Conservation (phyloP, 441 rosid genomes). For the Pelargonium fulgidum region DNA sequence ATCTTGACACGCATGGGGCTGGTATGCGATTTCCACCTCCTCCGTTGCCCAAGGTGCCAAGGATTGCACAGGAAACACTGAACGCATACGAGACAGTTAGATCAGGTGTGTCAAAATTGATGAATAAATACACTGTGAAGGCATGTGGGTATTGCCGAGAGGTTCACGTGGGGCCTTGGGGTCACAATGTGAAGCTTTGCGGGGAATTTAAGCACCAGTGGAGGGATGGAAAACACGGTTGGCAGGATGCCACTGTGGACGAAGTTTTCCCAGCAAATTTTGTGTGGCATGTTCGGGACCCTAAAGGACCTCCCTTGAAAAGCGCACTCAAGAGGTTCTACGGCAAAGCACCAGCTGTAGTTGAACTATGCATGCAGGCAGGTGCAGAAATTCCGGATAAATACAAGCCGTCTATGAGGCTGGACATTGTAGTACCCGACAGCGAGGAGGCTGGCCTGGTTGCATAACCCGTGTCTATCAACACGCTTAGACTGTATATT, state of each 20-base stretch:
- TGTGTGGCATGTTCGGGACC: conserved; percentile 77
- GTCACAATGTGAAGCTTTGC: conserved; percentile 77
- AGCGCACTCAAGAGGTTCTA: conserved; percentile 58
- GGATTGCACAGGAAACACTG: conserved; percentile 72
- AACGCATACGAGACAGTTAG: conserved; percentile 60
- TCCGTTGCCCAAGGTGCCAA: conserved; percentile 37
- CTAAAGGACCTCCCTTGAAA: conserved; percentile 54
- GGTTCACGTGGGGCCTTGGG: conserved; percentile 75
- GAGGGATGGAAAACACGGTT: conserved; percentile 92
- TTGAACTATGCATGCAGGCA: conserved; percentile 54
- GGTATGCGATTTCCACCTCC: conserved; percentile 46
- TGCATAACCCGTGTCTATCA: conserved; percentile 25
- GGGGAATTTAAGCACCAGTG: conserved; percentile 73
- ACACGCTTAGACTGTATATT: background rate
- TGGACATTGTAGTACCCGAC: conserved; percentile 63
- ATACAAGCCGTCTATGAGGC: conserved; percentile 80
- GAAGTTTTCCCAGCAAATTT: conserved; percentile 73
- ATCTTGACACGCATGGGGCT: conserved; percentile 74
- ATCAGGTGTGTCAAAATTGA: conserved; percentile 56
- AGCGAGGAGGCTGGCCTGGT: conserved; percentile 47
- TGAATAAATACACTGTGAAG: conserved; percentile 67
- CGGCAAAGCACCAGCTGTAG: conserved; percentile 66
- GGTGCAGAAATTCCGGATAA: conserved; percentile 50
- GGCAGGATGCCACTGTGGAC: conserved; percentile 66
- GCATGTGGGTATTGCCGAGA: conserved; percentile 84